Evolutionary conservation across 257 asterid genomes (phyloP), one percentile per base, ranked within the genome.

Genomic region (Solanum ossicruentum): DNA sequence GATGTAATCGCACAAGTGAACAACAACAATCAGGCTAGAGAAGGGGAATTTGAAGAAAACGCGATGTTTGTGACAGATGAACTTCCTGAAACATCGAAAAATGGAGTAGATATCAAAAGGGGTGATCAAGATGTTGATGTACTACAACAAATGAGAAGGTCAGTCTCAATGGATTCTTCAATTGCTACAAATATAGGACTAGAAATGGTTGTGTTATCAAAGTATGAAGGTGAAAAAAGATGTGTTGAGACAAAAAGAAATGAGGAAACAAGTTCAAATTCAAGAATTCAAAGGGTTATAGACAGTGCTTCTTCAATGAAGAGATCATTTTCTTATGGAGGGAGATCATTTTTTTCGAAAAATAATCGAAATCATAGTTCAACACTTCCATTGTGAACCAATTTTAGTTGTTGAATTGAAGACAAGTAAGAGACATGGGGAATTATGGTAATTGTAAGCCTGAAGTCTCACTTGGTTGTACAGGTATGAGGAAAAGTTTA

Each of bases 321-420:
- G 1, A 84, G 86, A 75, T 84, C 86, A 73, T 45, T 73, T 7
- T 73, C 86, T 28, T 58, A 84, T 84, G 65, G 77, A 58, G 83
- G 83, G 39, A 58, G 84, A 39, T 45, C 86, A 20, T 84, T 71
- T 57, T 84, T 71, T 20, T 20, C 58, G 18, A 82, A 66, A 47
- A 54, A 15, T 10, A 26, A 41, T 49, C 52, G 69, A 71, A 39
- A 17, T 21, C 51, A 65, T 11, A 65, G 41, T 63, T 65, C 66
- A 32, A n/a, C 49, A 28, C 73, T 81, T 32, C 85, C 80, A 36
- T 28, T 65, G 28, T 83, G 56, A 83, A n/a, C 7, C 8, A 8
- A 69, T 17, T 69, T 69, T 55, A 28, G 52, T 6, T 16, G 18
- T 2, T 26, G 4, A 63, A 63, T 11, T 21, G 71, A 63, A 23